These are phyloP conservation scores for Mucor circinelloides DNA, from an alignment of 371 early-diverging fungal species.

Conservation along the genomic window DNA sequence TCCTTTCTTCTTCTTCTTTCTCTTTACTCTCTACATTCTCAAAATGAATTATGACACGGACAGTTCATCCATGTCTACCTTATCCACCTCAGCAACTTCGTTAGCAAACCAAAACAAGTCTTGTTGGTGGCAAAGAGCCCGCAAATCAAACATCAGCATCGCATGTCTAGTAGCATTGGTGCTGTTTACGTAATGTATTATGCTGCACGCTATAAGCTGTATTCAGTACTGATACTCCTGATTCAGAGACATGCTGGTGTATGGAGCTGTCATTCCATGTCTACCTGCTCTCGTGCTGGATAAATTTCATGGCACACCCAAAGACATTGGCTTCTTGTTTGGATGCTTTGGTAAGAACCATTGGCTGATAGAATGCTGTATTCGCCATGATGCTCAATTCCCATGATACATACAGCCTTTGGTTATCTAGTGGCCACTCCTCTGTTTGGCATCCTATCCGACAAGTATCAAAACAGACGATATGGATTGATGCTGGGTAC, in stretches of 20 bases:
- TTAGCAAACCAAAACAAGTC: not conserved
- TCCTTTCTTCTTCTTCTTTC: not conserved
- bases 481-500: constrained; percentile 71
- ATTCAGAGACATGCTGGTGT: constrained; percentile 59
- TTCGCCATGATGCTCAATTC: not conserved
- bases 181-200: constrained; percentile 9
- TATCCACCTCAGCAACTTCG: not conserved
- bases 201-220: no score
- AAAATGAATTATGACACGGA: not conserved
- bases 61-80: not conserved
- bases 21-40: not conserved
- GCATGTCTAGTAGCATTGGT: constrained; percentile 4
- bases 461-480: constrained; percentile 60
- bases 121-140: not conserved
- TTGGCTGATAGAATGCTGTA: not conserved
- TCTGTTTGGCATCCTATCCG: constrained; percentile 66
- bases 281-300: constrained; percentile 66
- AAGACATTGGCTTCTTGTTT: constrained; percentile 68
- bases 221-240: no score
- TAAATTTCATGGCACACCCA: constrained; percentile 53
- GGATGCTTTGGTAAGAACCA: constrained; percentile 61
- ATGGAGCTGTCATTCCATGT: constrained; percentile 75
- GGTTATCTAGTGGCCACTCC: constrained; percentile 74
- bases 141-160: not conserved
- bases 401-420: constrained; percentile 36